Base-by-base conservation (phyloP, 2,329 filamentous ascomycete species). In the Knoxdaviesia proteae region DNA sequence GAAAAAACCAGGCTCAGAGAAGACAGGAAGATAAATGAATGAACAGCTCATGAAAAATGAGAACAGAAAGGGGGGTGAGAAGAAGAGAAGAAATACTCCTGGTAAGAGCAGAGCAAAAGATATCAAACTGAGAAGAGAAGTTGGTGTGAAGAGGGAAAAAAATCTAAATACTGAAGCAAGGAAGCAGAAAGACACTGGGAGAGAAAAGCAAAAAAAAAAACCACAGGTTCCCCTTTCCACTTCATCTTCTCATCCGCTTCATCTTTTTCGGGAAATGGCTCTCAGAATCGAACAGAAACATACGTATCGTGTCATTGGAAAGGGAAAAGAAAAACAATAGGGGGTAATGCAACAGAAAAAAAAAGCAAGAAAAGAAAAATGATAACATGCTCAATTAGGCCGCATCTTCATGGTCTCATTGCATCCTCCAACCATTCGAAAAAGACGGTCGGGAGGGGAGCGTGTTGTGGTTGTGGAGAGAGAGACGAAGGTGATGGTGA, bases 281-380 rank as follows among this genome's bases (percentile, higher is more conserved):
- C 33, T 34, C 6, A 38, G 11, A 32, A 40, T 11, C 33, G 32
- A 34, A 30, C 9, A 35, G 36, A 41, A 41, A 40, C 10, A 7
- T 32, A 32, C 36, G 35, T 42, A 38, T 41, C 33, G 34, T 31
- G 4, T 11, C n/a, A 36, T 32, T 6, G 32, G 43, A 39, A 37
- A 38, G 6, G 11, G 35, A 43, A 48, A 48, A 45, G 43, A 44
- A 51, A 47, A 47, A 49, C 46, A 48, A 45, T 39, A 42, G 34
- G 34, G 39, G 44, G 6, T 42, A 47, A 40, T 39, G 42, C 39
- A 44, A 46, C 38, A 44, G 39, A 33, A 33, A 40, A 45, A 10
- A 30, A 39, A 41, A 37, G n/a, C 8, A 32, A 40, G 34, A 45
- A 43, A 41, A 49, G 39, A 49, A 40, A 45, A 45, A 45, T 40